Conservation (phyloP, 768 basidiomycete species). For the Boletus sensibilis region DNA sequence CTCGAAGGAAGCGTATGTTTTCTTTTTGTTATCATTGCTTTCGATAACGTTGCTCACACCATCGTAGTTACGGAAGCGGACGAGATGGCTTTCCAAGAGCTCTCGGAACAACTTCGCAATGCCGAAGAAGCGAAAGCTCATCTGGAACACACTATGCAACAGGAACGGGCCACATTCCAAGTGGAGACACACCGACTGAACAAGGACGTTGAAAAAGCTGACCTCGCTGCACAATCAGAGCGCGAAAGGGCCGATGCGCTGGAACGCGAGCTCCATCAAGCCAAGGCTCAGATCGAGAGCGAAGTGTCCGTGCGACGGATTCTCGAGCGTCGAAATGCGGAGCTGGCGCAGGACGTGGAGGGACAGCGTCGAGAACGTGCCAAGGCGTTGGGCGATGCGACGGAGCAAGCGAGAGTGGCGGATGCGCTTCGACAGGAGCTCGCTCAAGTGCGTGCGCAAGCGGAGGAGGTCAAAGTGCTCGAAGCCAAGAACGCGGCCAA, state of each 20-base stretch:
- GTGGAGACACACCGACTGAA: constrained; percentile 57
- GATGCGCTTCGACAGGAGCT: constrained; percentile 65
- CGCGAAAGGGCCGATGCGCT: constrained; percentile 53
- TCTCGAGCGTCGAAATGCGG: constrained; percentile 61
- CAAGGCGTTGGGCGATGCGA: constrained; percentile 63
- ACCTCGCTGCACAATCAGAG: constrained; percentile 41
- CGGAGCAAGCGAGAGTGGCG: constrained; percentile 58
- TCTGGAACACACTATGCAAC: constrained; percentile 57
- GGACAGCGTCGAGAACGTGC: constrained; percentile 53
- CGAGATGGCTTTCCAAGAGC: constrained; percentile 70
- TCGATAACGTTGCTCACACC: constrained; percentile 7
- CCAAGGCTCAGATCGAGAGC: constrained; percentile 60
- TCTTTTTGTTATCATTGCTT: not conserved
- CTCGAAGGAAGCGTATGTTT: constrained; percentile 69
- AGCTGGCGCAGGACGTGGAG: constrained; percentile 55
- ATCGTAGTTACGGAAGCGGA: constrained; percentile 67
- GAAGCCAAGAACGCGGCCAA: constrained; percentile 65
- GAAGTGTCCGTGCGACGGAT: constrained; percentile 61
- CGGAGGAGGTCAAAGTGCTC: constrained; percentile 64
- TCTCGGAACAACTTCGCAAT: constrained; percentile 63
- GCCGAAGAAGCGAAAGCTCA: constrained; percentile 54
- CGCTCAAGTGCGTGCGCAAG: constrained; percentile 55
- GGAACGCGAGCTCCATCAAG: constrained; percentile 65
- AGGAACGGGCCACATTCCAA: constrained; percentile 55
- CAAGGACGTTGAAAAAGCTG: constrained; percentile 40